phyloP scores from a whole-genome alignment of 2,329 filamentous ascomycete species.

The Sporothrix pallida region DNA sequence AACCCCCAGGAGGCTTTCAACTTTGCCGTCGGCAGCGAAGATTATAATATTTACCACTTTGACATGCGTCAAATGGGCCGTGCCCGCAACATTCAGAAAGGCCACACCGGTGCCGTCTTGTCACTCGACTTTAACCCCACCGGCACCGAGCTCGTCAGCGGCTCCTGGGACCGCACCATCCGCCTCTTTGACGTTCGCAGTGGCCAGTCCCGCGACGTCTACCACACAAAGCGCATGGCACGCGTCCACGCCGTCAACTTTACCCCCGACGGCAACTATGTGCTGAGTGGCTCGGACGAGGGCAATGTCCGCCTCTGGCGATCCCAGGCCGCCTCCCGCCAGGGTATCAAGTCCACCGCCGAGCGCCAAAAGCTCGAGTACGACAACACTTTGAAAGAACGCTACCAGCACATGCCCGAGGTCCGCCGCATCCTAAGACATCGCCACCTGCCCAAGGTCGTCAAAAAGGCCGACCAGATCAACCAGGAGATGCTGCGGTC shows the following conservation, averaged over 20 bases:
- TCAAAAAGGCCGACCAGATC: constrained; percentile 96
- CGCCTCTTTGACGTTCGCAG: constrained; percentile 80
- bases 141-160: constrained; percentile 89
- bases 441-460: constrained; percentile 85
- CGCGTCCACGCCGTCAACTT: constrained; percentile 64
- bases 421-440: constrained; percentile 89
- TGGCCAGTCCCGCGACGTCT: constrained; percentile 89
- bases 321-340: constrained; percentile 79
- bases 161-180: constrained; percentile 86
- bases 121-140: constrained; percentile 95
- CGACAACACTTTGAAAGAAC: constrained; percentile 79
- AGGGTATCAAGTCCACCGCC: constrained; percentile 82
- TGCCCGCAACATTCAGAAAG: constrained; percentile 40
- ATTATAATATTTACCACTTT: constrained; percentile 91
- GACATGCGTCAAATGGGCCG: constrained; percentile 70
- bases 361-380: constrained; percentile 91
- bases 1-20: constrained; percentile 78
- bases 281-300: constrained; percentile 91
- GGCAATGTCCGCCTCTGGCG: constrained; percentile 89
- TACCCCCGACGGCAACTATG: constrained; percentile 85
- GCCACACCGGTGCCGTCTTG: constrained; percentile 74
- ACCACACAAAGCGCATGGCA: constrained; percentile 98
- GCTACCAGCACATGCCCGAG: constrained; percentile 96
- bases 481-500: constrained; percentile 86
- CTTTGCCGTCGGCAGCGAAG: constrained; percentile 89